These are phyloP conservation scores for Elsinoe australis DNA, from an alignment of 2,329 filamentous ascomycete species.

Conservation along the genomic window DNA sequence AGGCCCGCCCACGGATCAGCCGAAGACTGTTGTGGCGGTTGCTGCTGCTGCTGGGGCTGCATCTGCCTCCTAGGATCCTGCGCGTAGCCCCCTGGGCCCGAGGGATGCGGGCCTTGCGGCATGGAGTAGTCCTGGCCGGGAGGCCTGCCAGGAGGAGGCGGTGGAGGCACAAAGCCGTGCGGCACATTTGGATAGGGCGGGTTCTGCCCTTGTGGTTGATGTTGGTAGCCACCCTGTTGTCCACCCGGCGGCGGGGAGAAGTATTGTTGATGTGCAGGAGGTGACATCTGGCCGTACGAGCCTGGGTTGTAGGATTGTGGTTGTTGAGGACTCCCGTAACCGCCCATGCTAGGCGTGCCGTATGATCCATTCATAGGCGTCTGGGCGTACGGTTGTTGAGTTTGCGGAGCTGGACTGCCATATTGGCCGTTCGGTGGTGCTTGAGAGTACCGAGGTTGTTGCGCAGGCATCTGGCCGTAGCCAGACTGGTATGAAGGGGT, in stretches of 20 bases:
- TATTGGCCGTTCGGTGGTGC: constrained; percentile 19
- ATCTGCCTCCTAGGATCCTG: constrained; percentile 38
- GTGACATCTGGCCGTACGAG: constrained; percentile 40
- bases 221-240: constrained; percentile 29
- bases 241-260: constrained; percentile 41
- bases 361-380: constrained; percentile 20
- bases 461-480: constrained; percentile 47
- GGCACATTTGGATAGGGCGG: constrained; percentile 41
- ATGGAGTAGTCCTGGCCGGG: constrained; percentile 48
- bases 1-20: constrained; percentile 63
- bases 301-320: constrained; percentile 41
- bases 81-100: constrained; percentile 50
- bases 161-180: constrained; percentile 55
- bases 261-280: constrained; percentile 52
- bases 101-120: constrained; percentile 33
- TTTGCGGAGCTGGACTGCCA: constrained; percentile 28
- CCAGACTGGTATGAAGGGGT: constrained; percentile 34
- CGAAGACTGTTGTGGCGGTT: constrained; percentile 33
- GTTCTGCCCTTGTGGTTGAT: constrained; percentile 25
- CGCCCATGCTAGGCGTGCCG: constrained; percentile 13
- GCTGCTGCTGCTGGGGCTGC: constrained; percentile 36
- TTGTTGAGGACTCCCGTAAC: constrained; percentile 18
- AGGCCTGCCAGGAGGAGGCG: constrained; percentile 58
- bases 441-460: constrained; percentile 36
- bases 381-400: constrained; percentile 22